Base-by-base conservation (phyloP, 2,329 filamentous ascomycete species). In the Sarocladium strictum region DNA sequence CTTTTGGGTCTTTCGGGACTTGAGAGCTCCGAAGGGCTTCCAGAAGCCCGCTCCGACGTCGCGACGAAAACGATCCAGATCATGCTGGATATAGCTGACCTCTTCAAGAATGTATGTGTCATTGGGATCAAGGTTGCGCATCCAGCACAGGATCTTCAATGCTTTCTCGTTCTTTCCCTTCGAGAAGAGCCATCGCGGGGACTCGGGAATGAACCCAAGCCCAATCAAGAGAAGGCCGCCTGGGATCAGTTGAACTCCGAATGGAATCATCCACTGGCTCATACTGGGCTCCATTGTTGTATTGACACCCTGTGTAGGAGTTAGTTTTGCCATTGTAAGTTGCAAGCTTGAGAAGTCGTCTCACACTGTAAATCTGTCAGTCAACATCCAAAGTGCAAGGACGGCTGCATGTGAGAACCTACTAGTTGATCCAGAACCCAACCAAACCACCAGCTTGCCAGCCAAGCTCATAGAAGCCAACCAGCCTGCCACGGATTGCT, bases 31-130 rank as follows among this genome's bases (percentile, higher is more conserved):
- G 71, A 90, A 89, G 0, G 86, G 86, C 69, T 85, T 84, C 83
- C 84, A 90, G 76, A 91, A 90, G 2, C 87, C 87, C 15, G 80
- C 69, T 9, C 87, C 87, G 45, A 90, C 80, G 27, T 80, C 77
- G 2, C 73, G 65, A 45, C 79, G 74, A 68, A 86, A 86, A 17
- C 81, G 72, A 58, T 89, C 85, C 17, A 90, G 72, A 12, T 88
- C 86, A 15, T 79, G 76, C 53, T 91, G 86, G 57, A 92, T 86
- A 58, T 79, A 84, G 55, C 78, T 76, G 23, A 92, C 75, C 67
- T 92, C 89, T 65, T 92, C 87, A 1, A 86, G 71, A 56, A 92
- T 85, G 66, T 91, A 90, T 14, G 74, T 69, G 58, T 88, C 76
- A 5, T 77, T 73, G 0, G 70, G 64, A 9, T 72, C 65, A 2